Conservation (phyloP, 1,284 basidiomycete species). For the Cryptococcus sp. region DNA sequence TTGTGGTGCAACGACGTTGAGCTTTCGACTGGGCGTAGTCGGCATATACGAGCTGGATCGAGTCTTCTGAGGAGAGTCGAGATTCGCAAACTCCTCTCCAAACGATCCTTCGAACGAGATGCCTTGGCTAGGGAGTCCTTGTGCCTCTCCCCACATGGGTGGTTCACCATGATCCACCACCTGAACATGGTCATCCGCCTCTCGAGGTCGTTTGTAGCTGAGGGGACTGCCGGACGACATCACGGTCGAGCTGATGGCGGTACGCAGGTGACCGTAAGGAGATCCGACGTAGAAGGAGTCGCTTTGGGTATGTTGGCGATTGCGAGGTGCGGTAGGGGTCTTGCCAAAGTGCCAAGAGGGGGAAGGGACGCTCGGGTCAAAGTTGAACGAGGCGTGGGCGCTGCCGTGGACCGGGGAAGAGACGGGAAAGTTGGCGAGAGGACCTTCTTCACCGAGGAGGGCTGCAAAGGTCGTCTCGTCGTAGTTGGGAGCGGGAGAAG, state of each 20-base stretch:
- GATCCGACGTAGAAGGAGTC: neutral
- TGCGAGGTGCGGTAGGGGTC: neutral
- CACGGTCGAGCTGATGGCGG: neutral
- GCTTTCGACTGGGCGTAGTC: neutral
- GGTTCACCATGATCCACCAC: neutral
- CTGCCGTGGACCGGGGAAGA: conserved; percentile 1
- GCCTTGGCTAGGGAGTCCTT: neutral
- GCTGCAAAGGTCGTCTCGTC: neutral
- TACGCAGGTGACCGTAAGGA: neutral
- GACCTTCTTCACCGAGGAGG: neutral
- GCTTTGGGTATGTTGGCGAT: neutral
- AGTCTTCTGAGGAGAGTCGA: too few relatives aligned
- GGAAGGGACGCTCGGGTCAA: neutral
- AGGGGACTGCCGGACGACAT: neutral
- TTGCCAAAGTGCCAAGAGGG: conserved; percentile 1
- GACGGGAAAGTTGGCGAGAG: neutral
- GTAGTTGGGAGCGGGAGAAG: neutral
- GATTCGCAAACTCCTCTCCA: neutral
- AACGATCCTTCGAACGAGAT: neutral
- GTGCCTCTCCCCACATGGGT: neutral
- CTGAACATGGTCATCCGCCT: neutral
- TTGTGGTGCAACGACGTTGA: neutral
- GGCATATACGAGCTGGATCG: neutral
- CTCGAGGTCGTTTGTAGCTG: neutral
- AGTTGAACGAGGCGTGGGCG: neutral